Evolutionary conservation across 352 stramenopile genomes (phyloP), one percentile per base, ranked within the genome.

Genomic region (Aphanomyces euteiches): DNA sequence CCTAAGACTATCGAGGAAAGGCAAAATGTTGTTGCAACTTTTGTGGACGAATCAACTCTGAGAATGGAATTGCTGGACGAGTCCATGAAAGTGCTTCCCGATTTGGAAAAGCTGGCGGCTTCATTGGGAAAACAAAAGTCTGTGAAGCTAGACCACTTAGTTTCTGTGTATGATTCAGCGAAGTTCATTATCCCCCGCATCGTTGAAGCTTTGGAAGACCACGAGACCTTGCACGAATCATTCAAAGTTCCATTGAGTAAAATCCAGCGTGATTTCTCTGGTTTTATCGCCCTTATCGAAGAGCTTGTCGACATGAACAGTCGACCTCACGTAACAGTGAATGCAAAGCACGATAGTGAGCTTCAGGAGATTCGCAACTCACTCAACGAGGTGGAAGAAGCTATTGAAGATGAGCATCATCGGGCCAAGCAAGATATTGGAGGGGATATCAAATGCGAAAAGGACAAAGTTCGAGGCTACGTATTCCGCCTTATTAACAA

Each of bases 401-500:
- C 83, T 37, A 90, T 95, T 74, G 90, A 98, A n/a, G 81, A 90
- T 47, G 84, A 92, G 56, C 87, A 93, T 64, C 74, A 75, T 1
- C 82, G 80, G 47, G 83, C 80, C 7, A 76, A 79, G 21, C 71
- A 89, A 47, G 82, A 74, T 1, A 92, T 94, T 61, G 79, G 80
- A n/a, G 84, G 80, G 12, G 86, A 93, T 37, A 90, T 93, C 73
- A 93, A 97, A 69, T 92, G 98, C 43, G 96, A 99, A 74, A 90
- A 95, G 59, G 88, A 96, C 73, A 95, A 94, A 66, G 80, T 93
- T 28, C 87, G 88, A 10, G 89, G 90, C 21, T 96, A 96, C 66
- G 91, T 97, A 53, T 98, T 99, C 75, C 93, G 96, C 61, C 75
- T 98, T 43, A 85, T 92, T 36, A 89, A 97, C 77, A 96, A 95